Conservation (phyloP, 352 stramenopile genomes). For the Phytophthora litchii region DNA sequence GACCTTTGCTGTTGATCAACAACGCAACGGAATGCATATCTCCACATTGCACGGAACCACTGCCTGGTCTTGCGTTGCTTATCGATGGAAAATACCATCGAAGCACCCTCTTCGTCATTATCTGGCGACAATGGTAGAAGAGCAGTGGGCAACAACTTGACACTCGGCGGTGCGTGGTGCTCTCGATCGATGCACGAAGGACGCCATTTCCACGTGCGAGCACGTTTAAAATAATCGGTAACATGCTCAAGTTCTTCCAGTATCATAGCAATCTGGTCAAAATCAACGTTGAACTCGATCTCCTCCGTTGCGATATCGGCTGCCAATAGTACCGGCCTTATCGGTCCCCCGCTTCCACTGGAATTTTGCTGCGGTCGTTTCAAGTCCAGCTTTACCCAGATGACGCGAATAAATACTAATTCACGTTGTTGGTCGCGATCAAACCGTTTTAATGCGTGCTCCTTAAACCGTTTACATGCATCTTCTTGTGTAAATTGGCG, state of each 20-base stretch:
- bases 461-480: constrained; percentile 43
- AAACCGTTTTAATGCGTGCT: constrained; percentile 37
- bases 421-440: constrained; percentile 42
- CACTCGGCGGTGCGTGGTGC: constrained; percentile 37
- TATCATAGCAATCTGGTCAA: constrained; percentile 57
- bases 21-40: constrained; percentile 57
- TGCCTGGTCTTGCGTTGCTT: constrained; percentile 43
- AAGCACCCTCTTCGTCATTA: constrained; percentile 16
- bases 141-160: constrained; percentile 30
- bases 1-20: constrained; percentile 30
- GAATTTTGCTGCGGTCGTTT: constrained; percentile 14
- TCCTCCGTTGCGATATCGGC: constrained; percentile 66
- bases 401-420: constrained; percentile 48
- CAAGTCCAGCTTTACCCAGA: constrained; percentile 77
- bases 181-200: constrained; percentile 63
- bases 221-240: constrained; percentile 39
- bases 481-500: constrained; percentile 17
- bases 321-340: constrained; percentile 32
- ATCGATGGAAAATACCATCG: constrained; percentile 19
- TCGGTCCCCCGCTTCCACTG: neutral
- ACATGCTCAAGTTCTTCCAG: constrained; percentile 52
- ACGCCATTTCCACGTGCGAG: constrained; percentile 41
- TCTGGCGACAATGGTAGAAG: constrained; percentile 45
- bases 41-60: constrained; percentile 77
- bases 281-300: constrained; percentile 60